Evolutionary conservation across 495 filamentous ascomycete species (phyloP).

Genomic region (Hypoxylon lienhwacheense): DNA sequence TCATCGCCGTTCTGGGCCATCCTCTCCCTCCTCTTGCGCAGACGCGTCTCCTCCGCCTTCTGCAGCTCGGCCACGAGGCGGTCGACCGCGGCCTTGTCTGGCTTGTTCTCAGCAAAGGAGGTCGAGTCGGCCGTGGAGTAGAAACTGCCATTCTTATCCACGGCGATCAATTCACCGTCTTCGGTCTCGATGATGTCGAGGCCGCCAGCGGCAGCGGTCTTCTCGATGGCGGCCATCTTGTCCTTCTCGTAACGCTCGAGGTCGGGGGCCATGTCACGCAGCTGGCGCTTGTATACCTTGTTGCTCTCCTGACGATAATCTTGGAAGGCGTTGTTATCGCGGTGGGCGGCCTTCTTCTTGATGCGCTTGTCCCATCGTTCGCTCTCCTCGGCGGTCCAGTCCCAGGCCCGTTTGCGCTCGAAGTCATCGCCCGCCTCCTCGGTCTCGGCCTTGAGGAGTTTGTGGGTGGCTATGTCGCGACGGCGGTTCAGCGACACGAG

Average conservation of each 20-base stretch:
- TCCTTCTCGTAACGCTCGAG: constrained; percentile 80
- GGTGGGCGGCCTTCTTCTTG: constrained; percentile 80
- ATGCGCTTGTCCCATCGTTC: constrained; percentile 91
- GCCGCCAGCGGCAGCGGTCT: constrained; percentile 75
- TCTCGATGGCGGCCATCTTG: constrained; percentile 81
- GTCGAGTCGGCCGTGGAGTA: constrained; percentile 83
- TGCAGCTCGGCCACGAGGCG: constrained; percentile 80
- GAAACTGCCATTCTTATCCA: constrained; percentile 87
- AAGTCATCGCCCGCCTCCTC: constrained; percentile 87
- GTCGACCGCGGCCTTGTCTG: constrained; percentile 87
- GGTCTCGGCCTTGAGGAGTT: constrained; percentile 88
- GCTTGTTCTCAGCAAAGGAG: constrained; percentile 80
- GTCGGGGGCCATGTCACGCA: constrained; percentile 70
- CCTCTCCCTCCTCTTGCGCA: constrained; percentile 82
- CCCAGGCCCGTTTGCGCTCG: constrained; percentile 96
- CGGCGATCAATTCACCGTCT: constrained; percentile 89
- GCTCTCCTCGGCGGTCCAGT: constrained; percentile 93
- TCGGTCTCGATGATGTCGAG: constrained; percentile 92
- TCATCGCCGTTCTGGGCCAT: constrained; percentile 73
- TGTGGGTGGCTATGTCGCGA: constrained; percentile 84
- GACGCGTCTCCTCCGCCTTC: constrained; percentile 81
- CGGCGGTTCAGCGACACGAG: constrained; percentile 74
- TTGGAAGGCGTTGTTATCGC: constrained; percentile 85
- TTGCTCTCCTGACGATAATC: constrained; percentile 84
- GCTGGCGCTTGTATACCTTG: constrained; percentile 91